phyloP scores from a whole-genome alignment of 208 protist species.

The Leishmania major region DNA sequence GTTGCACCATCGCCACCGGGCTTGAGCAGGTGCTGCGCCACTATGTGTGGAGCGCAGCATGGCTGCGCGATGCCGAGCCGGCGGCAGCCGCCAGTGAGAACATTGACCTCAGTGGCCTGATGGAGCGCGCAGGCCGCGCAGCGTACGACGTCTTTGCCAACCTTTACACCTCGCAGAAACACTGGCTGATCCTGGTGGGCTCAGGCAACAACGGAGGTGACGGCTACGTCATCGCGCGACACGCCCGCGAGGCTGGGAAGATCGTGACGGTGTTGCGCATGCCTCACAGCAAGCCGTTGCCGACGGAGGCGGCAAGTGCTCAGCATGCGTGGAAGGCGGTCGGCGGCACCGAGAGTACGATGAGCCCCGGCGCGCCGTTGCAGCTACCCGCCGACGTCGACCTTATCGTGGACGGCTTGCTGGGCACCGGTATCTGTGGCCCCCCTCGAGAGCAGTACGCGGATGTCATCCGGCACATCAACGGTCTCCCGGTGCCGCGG shows the following conservation, averaged over 20 bases:
- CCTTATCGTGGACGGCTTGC: conserved; percentile 77
- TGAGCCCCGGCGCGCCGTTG: conserved; percentile 12
- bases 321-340: conserved; percentile 38
- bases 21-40: conserved; percentile 27
- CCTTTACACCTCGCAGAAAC: conserved; percentile 38
- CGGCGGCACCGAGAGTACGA: conserved; percentile 27
- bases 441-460: conserved; percentile 67
- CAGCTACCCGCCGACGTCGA: conserved; percentile 47
- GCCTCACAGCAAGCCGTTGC: conserved; percentile 50
- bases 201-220: conserved; percentile 89
- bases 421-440: conserved; percentile 77
- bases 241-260: conserved; percentile 37
- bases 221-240: conserved; percentile 78
- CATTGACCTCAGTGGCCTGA: conserved; percentile 65
- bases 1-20: conserved; percentile 26
- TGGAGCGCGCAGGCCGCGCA: conserved; percentile 68
- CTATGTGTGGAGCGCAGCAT: conserved; percentile 64
- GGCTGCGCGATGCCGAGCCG: conserved; percentile 72
- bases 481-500: conserved; percentile 51
- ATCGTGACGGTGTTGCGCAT: conserved; percentile 69
- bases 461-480: conserved; percentile 53
- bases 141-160: conserved; percentile 49
- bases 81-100: conserved; percentile 50
- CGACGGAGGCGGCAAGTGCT: conserved; percentile 62
- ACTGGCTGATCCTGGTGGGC: conserved; percentile 83